Evolutionary conservation across 192 early-diverging fungal species (phyloP), one percentile per base, ranked within the genome.

Genomic region (Backusella macrospora): DNA sequence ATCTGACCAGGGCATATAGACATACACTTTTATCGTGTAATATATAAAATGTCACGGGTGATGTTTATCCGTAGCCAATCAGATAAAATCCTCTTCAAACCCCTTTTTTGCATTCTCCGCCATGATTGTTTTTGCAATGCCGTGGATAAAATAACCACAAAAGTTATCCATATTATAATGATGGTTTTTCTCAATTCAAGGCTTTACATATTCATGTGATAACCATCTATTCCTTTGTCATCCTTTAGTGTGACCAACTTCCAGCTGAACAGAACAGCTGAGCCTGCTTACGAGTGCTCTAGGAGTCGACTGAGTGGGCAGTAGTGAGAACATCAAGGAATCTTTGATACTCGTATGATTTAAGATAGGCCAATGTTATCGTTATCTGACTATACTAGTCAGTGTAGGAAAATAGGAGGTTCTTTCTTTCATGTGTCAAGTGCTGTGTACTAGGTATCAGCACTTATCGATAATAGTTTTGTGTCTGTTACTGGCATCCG

Each of bases 171-270:
- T n/a, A n/a, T n/a, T n/a, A n/a, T n/a, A n/a, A n/a, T n/a, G n/a
- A n/a, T n/a, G n/a, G n/a, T n/a, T n/a, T n/a, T n/a, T n/a, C n/a
- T n/a, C n/a, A n/a, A n/a, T n/a, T n/a, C n/a, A n/a, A n/a, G n/a
- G n/a, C n/a, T n/a, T n/a, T n/a, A n/a, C n/a, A n/a, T n/a, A n/a
- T n/a, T n/a, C n/a, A n/a, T n/a, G n/a, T n/a, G n/a, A n/a, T n/a
- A n/a, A n/a, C n/a, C n/a, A n/a, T n/a, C n/a, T n/a, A n/a, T 26
- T 34, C 29, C 29, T 62, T 62, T 62, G 59, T 62, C 59, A 62
- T 62, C 26, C 59, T 62, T 62, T 62, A 62, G 59, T 62, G 1
- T 34, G 29, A 23, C 14, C 18, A 2, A 62, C 59, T 62, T 62
- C 21, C 59, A 7, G 59, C 1, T 62, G 59, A 62, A 62, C 21